phyloP scores from a whole-genome alignment of 139 green algal genomes.

The Choricystis sp. region DNA sequence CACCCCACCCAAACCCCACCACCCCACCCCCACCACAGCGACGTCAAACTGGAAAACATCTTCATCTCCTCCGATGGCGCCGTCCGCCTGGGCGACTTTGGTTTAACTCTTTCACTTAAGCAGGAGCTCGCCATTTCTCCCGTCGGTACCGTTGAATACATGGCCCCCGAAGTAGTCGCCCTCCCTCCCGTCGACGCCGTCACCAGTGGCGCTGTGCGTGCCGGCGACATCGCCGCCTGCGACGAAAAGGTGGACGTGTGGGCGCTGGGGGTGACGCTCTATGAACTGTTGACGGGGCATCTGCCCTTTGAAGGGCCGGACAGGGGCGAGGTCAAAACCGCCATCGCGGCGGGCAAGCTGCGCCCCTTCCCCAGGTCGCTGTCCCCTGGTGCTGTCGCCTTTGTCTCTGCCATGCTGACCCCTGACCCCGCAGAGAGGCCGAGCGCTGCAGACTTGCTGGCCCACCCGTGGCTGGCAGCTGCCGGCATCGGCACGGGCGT shows the following conservation, averaged over 20 bases:
- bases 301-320: constrained; percentile 39
- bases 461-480: constrained; percentile 42
- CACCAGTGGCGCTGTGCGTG: constrained; percentile 17
- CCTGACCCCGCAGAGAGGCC: constrained; percentile 33
- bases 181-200: constrained; percentile 42
- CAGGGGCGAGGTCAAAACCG: constrained; percentile 36
- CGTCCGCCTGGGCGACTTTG: constrained; percentile 50
- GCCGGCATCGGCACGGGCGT: constrained; percentile 4
- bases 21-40: constrained; percentile 19
- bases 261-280: constrained; percentile 53
- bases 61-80: constrained; percentile 29
- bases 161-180: constrained; percentile 48
- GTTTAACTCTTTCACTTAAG: constrained; percentile 42
- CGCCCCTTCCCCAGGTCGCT: constrained; percentile 12
- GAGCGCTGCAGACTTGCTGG: constrained; percentile 36
- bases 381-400: constrained; percentile 15
- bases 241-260: constrained; percentile 58
- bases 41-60: constrained; percentile 70
- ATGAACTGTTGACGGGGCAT: constrained; percentile 52
- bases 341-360: constrained; percentile 31
- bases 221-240: constrained; percentile 25
- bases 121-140: constrained; percentile 50
- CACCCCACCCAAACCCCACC: too few relatives aligned
- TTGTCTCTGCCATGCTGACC: constrained; percentile 43
- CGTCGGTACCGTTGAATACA: constrained; percentile 66